phyloP scores from a whole-genome alignment of 441 rosid genomes.

The Aleurites moluccanus region DNA sequence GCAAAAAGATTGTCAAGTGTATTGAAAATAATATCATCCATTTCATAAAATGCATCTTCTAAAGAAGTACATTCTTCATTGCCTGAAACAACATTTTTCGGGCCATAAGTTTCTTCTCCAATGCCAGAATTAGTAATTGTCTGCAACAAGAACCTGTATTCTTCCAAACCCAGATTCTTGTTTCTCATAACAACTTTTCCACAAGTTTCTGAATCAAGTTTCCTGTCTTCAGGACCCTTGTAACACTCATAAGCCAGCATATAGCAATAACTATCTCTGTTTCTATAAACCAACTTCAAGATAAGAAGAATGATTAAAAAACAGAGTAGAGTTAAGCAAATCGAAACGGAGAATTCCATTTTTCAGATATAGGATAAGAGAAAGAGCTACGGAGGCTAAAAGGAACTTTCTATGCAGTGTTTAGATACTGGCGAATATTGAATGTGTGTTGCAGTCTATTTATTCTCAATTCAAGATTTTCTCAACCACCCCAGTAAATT shows the following conservation, averaged over 20 bases:
- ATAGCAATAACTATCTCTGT: slow-evolving; percentile 50
- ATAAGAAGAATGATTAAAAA: slow-evolving; percentile 30
- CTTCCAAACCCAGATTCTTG: slow-evolving; percentile 51
- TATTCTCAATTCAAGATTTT: neutral
- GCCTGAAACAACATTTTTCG: slow-evolving; percentile 46
- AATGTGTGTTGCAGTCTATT: neutral
- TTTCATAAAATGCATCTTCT: slow-evolving; percentile 43
- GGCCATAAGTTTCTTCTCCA: slow-evolving; percentile 68
- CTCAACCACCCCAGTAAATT: slow-evolving; percentile 9
- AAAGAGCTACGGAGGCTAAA: no score
- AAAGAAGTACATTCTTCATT: slow-evolving; percentile 49
- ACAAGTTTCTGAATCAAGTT: slow-evolving; percentile 52
- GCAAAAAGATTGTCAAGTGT: slow-evolving; percentile 55
- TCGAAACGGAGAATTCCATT: slow-evolving; percentile 40
- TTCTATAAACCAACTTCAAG: slow-evolving; percentile 31
- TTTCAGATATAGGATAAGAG: no score
- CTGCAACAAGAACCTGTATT: slow-evolving; percentile 59
- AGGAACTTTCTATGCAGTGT: no score
- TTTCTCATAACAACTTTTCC: slow-evolving; percentile 48
- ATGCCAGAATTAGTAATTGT: slow-evolving; percentile 64
- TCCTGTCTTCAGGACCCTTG: slow-evolving; percentile 63
- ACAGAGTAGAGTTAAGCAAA: slow-evolving; percentile 27
- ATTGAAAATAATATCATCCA: slow-evolving; percentile 51
- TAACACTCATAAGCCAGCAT: slow-evolving; percentile 67
- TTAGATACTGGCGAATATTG: no score